phyloP scores from a whole-genome alignment of 1,139 yeast species.

The Lodderomyces oxycetoniae region DNA sequence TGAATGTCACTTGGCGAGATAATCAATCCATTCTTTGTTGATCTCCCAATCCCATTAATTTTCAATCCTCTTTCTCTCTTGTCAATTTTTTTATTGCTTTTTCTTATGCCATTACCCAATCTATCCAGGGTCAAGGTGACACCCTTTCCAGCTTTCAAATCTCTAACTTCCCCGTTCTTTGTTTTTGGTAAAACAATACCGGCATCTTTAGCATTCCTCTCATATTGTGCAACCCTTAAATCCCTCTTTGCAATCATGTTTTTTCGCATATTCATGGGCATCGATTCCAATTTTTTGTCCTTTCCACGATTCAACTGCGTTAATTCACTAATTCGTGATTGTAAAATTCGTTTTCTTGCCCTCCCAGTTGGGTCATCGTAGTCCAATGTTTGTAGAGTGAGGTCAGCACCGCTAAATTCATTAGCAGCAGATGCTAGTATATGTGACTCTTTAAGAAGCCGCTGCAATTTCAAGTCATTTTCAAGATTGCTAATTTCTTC shows the following conservation, averaged over 20 bases:
- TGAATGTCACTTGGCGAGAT: slow-evolving; percentile 67
- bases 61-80: slow-evolving; percentile 72
- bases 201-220: slow-evolving; percentile 77
- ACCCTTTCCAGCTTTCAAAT: slow-evolving; percentile 52
- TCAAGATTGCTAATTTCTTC: slow-evolving; percentile 52
- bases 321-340: slow-evolving; percentile 56
- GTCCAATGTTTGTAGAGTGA: slow-evolving; percentile 63
- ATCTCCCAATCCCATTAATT: slow-evolving; percentile 71
- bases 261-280: slow-evolving; percentile 85
- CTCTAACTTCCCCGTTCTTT: slow-evolving; percentile 60
- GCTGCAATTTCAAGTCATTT: slow-evolving; percentile 78
- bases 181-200: slow-evolving; percentile 75
- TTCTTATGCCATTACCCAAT: slow-evolving; percentile 48
- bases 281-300: slow-evolving; percentile 56
- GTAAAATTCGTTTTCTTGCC: slow-evolving; percentile 69
- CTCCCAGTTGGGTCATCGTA: slow-evolving; percentile 74
- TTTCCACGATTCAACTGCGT: slow-evolving; percentile 48
- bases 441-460: slow-evolving; percentile 81
- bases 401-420: slow-evolving; percentile 70
- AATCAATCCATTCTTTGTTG: slow-evolving; percentile 78
- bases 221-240: slow-evolving; percentile 51
- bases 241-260: slow-evolving; percentile 67
- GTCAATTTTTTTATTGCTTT: slow-evolving; percentile 20
- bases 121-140: slow-evolving; percentile 49
- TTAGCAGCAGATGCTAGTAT: slow-evolving; percentile 51